Conservation (phyloP, 1,284 basidiomycete species). For the Austroboletus olivaceoglutinosus region DNA sequence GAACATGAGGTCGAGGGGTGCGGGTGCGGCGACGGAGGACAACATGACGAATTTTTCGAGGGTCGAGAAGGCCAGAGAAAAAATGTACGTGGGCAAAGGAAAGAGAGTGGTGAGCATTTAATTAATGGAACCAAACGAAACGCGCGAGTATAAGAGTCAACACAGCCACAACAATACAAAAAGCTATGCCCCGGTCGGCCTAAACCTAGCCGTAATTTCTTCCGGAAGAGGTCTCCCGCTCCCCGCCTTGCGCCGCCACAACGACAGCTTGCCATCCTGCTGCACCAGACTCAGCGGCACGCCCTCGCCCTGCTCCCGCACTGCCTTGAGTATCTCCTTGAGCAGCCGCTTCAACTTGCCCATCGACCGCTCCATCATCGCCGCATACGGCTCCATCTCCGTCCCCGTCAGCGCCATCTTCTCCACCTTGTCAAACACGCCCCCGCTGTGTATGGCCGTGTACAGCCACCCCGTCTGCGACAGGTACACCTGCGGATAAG, state of each 20-base stretch:
- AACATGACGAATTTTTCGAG: slow-evolving; percentile 7
- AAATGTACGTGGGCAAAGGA: not conserved
- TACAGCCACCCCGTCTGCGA: slow-evolving; percentile 40
- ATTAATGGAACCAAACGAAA: not conserved
- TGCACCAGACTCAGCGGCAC: slow-evolving; percentile 30
- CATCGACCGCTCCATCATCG: slow-evolving; percentile 19
- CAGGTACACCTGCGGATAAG: slow-evolving; percentile 41
- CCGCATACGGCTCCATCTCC: slow-evolving; percentile 24
- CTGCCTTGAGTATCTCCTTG: slow-evolving; percentile 23
- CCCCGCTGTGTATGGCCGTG: slow-evolving; percentile 35
- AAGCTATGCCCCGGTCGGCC: too few species aligned
- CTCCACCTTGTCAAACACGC: slow-evolving; percentile 32
- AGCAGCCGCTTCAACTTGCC: slow-evolving; percentile 28
- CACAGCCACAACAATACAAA: too few species aligned
- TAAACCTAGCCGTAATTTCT: slow-evolving; percentile 25
- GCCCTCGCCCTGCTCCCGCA: slow-evolving; percentile 24
- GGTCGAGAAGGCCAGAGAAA: slow-evolving; percentile 1
- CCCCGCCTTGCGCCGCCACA: slow-evolving; percentile 25
- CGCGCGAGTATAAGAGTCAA: not conserved
- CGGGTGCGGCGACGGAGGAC: slow-evolving; percentile 2
- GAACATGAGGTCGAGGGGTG: slow-evolving; percentile 74
- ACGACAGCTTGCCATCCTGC: slow-evolving; percentile 17
- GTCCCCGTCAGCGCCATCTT: slow-evolving; percentile 26
- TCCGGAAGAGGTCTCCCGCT: slow-evolving; percentile 20
- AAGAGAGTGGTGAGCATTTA: not conserved